Evolutionary conservation across 2,329 filamentous ascomycete genomes (phyloP), one percentile per base, ranked within the genome.

Genomic region (Xylariales sp.): DNA sequence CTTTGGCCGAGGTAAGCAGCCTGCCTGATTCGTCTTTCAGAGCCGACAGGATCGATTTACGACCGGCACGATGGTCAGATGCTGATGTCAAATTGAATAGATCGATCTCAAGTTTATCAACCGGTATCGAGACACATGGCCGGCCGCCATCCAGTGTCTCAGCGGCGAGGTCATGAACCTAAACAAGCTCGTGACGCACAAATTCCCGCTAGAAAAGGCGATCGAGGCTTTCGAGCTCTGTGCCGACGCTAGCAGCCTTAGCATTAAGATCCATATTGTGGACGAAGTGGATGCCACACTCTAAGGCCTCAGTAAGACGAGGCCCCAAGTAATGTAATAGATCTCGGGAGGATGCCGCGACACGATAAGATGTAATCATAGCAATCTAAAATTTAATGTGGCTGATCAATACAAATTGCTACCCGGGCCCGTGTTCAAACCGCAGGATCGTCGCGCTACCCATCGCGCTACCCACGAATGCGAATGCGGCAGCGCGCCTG

Each of bases 81-180:
- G 41, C 62, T 69, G 53, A 69, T 58, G 39, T 50, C 39, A 46
- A 16, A 45, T 16, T 12, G 10, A 36, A 39, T 45, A 89, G 86
- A 90, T 92, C 70, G 84, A 91, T 71, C 81, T 92, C 32, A 87
- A 85, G 45, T 92, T 92, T 79, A 92, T 91, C 75, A 91, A 92
- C 76, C 83, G 90, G 7, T 92, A 92, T 75, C 83, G 85, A 48
- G 89, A 92, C 73, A 91, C 89, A 0, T 92, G 90, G 90, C 89
- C 90, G 0, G 84, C 86, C 0, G 90, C 87, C 0, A 89, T 92
- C 41, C 82, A 86, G 6, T 87, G 86, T 55, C 75, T 92, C 34
- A 83, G 82, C 48, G 87, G 88, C 3, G 86, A 85, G 0, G 82
- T 91, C 1, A 75, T 92, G 8, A 84, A 91, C 74, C 79, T 91